Evolutionary conservation across 495 filamentous ascomycete genomes (phyloP).

Genomic region (Annulohypoxylon maeteangense): DNA sequence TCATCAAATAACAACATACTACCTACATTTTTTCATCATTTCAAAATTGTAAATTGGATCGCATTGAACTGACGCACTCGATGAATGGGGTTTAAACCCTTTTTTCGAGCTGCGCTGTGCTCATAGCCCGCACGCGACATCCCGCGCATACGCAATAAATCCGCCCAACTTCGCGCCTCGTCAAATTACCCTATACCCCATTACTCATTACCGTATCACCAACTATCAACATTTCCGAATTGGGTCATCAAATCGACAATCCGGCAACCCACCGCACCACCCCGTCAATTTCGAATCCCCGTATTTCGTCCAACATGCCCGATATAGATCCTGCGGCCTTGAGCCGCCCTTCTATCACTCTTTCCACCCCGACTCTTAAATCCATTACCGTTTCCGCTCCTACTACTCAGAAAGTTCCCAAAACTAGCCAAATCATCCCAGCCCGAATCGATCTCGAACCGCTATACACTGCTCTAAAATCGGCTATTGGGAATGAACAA

Average conservation of each 20-base stretch:
- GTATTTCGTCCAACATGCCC: constrained; percentile 64
- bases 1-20: constrained; percentile 41
- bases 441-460: constrained; percentile 90
- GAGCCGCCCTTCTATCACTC: constrained; percentile 72
- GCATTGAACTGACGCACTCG: constrained; percentile 48
- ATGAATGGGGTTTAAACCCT: constrained; percentile 45
- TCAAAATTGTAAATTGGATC: constrained; percentile 49
- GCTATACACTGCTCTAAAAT: constrained; percentile 86
- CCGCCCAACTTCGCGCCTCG: constrained; percentile 30
- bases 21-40: constrained; percentile 52
- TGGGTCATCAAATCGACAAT: constrained; percentile 11
- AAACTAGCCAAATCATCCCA: constrained; percentile 72
- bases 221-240: constrained; percentile 29
- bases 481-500: constrained; percentile 77
- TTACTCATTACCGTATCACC: constrained; percentile 2
- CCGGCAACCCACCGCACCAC: constrained; percentile 12
- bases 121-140: constrained; percentile 56
- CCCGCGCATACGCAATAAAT: constrained; percentile 25
- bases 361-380: constrained; percentile 72
- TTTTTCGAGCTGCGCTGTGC: constrained; percentile 57
- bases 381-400: constrained; percentile 67
- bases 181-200: constrained; percentile 9
- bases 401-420: constrained; percentile 68
- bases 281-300: constrained; percentile 23
- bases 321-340: constrained; percentile 87